Percentiles rank a stretch among this genome's conserved stretches.
phyloP scores from a whole-genome alignment of 2,329 filamentous ascomycete genomes.

The Xylaria sp. region DNA sequence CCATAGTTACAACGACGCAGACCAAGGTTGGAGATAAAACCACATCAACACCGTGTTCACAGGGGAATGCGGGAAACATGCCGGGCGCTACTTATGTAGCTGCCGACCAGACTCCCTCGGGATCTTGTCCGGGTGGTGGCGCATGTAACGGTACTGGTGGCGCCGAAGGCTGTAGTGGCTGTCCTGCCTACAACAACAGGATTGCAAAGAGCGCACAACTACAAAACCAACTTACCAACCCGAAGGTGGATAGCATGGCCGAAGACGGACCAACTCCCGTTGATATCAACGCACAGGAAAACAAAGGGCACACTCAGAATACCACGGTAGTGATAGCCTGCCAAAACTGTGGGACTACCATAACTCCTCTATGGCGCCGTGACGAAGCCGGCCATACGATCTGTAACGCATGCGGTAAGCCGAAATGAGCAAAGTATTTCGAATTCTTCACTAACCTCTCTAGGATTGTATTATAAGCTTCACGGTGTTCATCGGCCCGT shows the following conservation, averaged over 20 bases:
- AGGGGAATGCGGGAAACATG: constrained; percentile 54
- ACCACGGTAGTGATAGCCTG: constrained; percentile 85
- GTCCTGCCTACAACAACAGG: constrained; percentile 96
- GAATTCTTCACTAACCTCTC: constrained; percentile 41
- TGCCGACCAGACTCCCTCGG: constrained; percentile 77
- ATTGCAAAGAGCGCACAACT: constrained; percentile 87
- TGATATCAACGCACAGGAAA: constrained; percentile 61
- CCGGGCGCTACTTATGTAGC: constrained; percentile 77
- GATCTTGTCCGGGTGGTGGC: constrained; percentile 95
- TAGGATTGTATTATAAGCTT: constrained; percentile 94
- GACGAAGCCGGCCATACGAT: constrained; percentile 97
- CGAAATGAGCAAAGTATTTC: constrained; percentile 49
- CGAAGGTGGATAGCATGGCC: constrained; percentile 46
- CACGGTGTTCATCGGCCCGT: constrained; percentile 93
- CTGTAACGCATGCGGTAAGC: constrained; percentile 93
- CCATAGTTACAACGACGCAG: constrained; percentile 58
- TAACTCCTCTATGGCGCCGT: constrained; percentile 94
- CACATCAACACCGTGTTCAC: constrained; percentile 54
- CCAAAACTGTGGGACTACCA: constrained; percentile 96
- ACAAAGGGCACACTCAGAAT: constrained; percentile 54
- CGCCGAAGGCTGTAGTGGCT: constrained; percentile 93
- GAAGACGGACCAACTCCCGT: constrained; percentile 56
- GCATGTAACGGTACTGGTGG: constrained; percentile 97
- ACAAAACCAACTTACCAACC: constrained; percentile 54
- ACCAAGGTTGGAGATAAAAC: constrained; percentile 57